Conservation (phyloP, 2,329 filamentous ascomycete genomes). For the Scedosporium boydii region DNA sequence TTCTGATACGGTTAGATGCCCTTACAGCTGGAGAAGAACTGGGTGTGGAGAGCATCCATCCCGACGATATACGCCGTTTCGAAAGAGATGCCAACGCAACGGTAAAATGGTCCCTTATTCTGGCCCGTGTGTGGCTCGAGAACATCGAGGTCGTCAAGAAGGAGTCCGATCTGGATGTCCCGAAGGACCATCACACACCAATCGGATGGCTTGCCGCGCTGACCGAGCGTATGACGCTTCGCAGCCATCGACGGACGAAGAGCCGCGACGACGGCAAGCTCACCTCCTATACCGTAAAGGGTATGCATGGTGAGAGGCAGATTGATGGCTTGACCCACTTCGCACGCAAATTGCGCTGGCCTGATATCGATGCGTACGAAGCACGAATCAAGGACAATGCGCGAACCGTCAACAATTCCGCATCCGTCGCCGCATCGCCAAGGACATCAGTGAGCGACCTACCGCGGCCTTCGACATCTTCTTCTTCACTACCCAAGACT, state of each 20-base stretch:
- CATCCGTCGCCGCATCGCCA: neutral
- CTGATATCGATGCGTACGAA: constrained; percentile 44
- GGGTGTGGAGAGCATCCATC: constrained; percentile 39
- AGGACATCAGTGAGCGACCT: constrained; percentile 8
- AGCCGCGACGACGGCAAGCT: constrained; percentile 17
- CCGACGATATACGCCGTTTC: constrained; percentile 50
- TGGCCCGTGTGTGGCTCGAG: constrained; percentile 58
- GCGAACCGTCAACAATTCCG: constrained; percentile 1
- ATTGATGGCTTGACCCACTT: constrained; percentile 54
- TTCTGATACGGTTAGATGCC: constrained; percentile 54
- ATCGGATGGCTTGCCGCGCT: constrained; percentile 47
- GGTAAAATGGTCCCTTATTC: constrained; percentile 58
- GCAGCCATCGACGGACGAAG: constrained; percentile 17
- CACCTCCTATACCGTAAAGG: constrained; percentile 39
- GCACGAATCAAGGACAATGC: constrained; percentile 24
- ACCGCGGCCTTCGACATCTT: neutral
- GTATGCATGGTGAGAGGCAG: constrained; percentile 48
- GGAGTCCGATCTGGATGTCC: constrained; percentile 8
- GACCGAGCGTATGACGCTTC: constrained; percentile 42
- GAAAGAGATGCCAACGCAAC: constrained; percentile 51
- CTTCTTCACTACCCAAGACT: neutral
- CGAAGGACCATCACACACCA: constrained; percentile 11
- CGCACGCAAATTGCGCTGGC: constrained; percentile 53
- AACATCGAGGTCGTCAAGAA: constrained; percentile 50
- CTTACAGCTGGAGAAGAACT: constrained; percentile 52